Evolutionary conservation across 1,284 basidiomycete genomes (phyloP).

Genomic region (Thecaphora thlaspeos): DNA sequence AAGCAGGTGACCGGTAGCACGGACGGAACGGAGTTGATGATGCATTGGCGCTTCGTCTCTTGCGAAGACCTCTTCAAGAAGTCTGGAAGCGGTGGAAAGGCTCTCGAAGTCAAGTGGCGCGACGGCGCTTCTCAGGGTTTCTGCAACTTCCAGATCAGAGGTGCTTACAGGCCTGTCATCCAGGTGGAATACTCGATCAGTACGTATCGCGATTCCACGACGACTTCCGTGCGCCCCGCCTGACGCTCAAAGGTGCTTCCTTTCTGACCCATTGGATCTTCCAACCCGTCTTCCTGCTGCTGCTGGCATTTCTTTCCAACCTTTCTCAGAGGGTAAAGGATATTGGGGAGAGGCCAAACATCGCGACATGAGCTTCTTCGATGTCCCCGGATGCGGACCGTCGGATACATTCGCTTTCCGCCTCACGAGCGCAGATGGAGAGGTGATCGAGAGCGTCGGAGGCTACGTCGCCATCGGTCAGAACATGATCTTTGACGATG

Average conservation of each 20-base stretch:
- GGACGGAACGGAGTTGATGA: slow-evolving; percentile 15
- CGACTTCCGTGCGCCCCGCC: too few species aligned
- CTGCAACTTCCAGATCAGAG: slow-evolving; percentile 26
- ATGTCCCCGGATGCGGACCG: neutral
- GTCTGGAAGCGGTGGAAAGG: slow-evolving; percentile 9
- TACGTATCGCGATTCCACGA: neutral
- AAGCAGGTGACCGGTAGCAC: slow-evolving; percentile 18
- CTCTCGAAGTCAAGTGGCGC: slow-evolving; percentile 26
- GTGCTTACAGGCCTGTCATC: slow-evolving; percentile 21
- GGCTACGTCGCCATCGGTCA: neutral
- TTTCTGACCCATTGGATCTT: too few species aligned
- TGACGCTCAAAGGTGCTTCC: too few species aligned
- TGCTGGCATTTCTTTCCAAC: too few species aligned
- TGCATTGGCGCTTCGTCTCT: slow-evolving; percentile 28
- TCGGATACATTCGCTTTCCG: neutral
- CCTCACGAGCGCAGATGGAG: neutral
- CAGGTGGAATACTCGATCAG: slow-evolving; percentile 17
- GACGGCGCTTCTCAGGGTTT: slow-evolving; percentile 13
- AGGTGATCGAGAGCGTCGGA: neutral
- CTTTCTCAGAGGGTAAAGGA: too few species aligned
- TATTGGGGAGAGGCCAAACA: neutral
- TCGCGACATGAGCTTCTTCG: neutral
- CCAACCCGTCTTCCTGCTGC: too few species aligned
- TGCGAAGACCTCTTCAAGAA: slow-evolving; percentile 20
- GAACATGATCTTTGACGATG: neutral